These are phyloP conservation scores for Isatis tinctoria DNA, from an alignment of 345 rosid species.

Conservation along the genomic window DNA sequence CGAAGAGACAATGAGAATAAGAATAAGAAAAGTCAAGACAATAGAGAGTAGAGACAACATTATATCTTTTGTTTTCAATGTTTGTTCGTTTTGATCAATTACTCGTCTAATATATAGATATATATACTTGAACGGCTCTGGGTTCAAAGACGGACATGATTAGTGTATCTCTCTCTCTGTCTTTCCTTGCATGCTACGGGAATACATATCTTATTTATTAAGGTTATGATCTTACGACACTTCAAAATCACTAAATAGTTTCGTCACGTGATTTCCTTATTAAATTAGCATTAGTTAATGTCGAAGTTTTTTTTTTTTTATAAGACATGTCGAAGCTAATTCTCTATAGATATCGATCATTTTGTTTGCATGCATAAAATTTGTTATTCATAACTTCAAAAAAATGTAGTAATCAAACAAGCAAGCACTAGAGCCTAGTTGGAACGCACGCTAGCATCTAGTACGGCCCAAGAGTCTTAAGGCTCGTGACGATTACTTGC, in stretches of 20 bases:
- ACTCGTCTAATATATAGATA: background rate
- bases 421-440: background rate
- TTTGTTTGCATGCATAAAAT: too few relatives aligned
- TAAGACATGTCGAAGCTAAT: background rate
- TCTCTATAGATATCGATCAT: background rate
- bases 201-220: background rate
- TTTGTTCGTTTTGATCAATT: background rate
- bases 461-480: background rate
- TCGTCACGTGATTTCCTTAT: background rate
- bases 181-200: background rate
- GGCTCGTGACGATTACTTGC: background rate
- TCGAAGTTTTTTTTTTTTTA: too few relatives aligned
- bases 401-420: background rate
- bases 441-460: background rate
- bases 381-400: too few relatives aligned
- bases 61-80: background rate
- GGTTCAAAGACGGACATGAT: background rate
- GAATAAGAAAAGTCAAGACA: background rate
- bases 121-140: background rate
- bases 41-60: background rate
- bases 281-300: background rate
- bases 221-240: too few relatives aligned
- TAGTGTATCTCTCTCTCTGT: background rate
- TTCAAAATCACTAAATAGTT: background rate
- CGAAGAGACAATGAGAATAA: background rate